Evolutionary conservation across 495 filamentous ascomycete species (phyloP).

Genomic region (Astrothelium macrocarpum): DNA sequence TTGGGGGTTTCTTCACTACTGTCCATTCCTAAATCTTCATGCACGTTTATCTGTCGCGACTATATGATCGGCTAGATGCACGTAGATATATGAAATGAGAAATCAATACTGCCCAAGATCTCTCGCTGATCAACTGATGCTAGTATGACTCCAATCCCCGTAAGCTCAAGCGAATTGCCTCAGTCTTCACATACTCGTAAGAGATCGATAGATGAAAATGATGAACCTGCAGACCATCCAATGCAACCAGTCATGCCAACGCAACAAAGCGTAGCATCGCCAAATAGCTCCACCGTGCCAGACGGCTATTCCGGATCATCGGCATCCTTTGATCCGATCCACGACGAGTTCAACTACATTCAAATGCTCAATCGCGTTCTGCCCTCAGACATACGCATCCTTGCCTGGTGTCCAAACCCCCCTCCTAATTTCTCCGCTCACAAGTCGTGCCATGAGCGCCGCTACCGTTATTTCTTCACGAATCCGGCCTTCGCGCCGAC

Average conservation of each 20-base stretch:
- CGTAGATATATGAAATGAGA: neutral
- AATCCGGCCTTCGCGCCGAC: conserved; percentile 70
- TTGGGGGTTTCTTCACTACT: neutral
- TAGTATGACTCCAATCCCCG: neutral
- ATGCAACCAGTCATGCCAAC: neutral
- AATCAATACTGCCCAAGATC: neutral
- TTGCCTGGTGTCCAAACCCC: conserved; percentile 85
- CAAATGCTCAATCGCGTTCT: conserved; percentile 75
- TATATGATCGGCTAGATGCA: neutral
- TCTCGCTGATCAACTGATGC: neutral
- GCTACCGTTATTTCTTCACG: conserved; percentile 95
- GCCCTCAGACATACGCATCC: conserved; percentile 75
- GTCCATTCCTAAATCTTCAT: neutral
- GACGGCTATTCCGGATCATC: too few species aligned
- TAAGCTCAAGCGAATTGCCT: neutral
- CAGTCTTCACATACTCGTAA: neutral
- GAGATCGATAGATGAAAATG: neutral
- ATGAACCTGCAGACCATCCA: neutral
- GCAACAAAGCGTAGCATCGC: neutral
- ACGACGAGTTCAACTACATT: conserved; percentile 76
- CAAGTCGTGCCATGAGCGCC: conserved; percentile 83
- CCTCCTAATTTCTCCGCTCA: conserved; percentile 76
- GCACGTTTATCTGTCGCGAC: neutral
- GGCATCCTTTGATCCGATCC: conserved; percentile 58
- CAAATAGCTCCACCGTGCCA: too few species aligned